Base-by-base conservation (phyloP, 495 filamentous ascomycete genomes). In the Coniosporium apollinis region DNA sequence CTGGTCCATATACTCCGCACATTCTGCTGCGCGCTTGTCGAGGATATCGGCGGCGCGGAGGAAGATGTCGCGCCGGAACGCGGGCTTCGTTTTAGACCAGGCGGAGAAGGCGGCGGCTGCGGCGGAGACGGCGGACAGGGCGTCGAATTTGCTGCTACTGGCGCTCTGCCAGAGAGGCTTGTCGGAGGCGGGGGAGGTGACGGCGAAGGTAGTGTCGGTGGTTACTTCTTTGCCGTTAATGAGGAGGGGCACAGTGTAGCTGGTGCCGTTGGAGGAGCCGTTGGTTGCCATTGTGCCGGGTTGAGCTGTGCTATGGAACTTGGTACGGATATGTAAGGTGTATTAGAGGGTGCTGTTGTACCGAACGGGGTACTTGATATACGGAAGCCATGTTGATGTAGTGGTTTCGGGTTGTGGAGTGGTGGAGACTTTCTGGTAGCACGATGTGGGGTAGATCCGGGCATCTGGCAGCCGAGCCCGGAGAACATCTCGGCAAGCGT, bases 21-120 rank as follows among this genome's bases (percentile, higher is more conserved):
- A 47, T 51, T 87, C 81, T 16, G 76, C 69, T 18, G 58, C 60
- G n/a, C 75, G 65, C 19, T 52, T 51, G 5, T 66, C 59, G 43
- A 94, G 60, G 39, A 85, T 60, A 13, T 78, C 72, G 14, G 79
- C 75, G 17, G 75, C 76, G 47, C 71, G 74, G 31, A 76, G 54
- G 35, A 94, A 56, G 43, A 93, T 72, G 43, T 80, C 69, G 30
- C 81, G 71, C 20, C 81, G 76, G 22, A 60, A 46, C 21, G 60
- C 56, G 10, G 77, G 67, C 31, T 68, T 69, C 0, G 67, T 68
- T 34, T 71, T 64, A 39, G 61, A 61, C 85, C 85, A 94, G 40
- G 67, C 52, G 25, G 66, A 66, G 53, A 82, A 79, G 3, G 85
- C 84, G 7, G 61, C 62, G 22, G 72, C 58, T 0, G 83, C 82